Evolutionary conservation across 2,329 filamentous ascomycete species (phyloP).

Genomic region (Talaromyces verruculosus): DNA sequence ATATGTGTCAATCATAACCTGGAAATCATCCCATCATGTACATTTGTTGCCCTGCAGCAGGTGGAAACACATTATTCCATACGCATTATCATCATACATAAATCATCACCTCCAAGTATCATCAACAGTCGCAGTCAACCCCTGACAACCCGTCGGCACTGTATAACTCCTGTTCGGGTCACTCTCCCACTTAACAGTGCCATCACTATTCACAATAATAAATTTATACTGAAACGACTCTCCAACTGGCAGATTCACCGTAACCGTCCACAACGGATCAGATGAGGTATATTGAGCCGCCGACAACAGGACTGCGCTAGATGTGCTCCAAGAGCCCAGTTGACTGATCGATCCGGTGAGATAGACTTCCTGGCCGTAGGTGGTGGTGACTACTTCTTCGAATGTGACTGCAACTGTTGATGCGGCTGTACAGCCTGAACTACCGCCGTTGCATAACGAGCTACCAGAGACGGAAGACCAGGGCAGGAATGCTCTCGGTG

Average conservation of each 20-base stretch:
- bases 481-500: constrained; percentile 40
- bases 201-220: constrained; percentile 56
- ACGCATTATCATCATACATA: neutral
- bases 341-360: constrained; percentile 59
- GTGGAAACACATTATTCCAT: neutral
- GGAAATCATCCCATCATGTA: neutral
- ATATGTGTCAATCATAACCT: no score
- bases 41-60: no score
- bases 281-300: constrained; percentile 60
- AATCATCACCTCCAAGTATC: constrained; percentile 39
- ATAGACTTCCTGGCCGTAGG: constrained; percentile 64
- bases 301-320: constrained; percentile 56
- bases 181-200: constrained; percentile 63
- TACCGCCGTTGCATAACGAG: constrained; percentile 1
- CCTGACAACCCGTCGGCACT: constrained; percentile 39
- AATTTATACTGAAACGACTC: constrained; percentile 67
- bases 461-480: constrained; percentile 14
- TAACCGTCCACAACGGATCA: constrained; percentile 63
- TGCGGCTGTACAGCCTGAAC: constrained; percentile 25
- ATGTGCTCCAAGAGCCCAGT: constrained; percentile 64
- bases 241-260: constrained; percentile 58
- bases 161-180: constrained; percentile 52
- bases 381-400: constrained; percentile 57
- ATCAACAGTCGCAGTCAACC: constrained; percentile 35
- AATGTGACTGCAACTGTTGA: constrained; percentile 62